phyloP scores from a whole-genome alignment of 805 yeast genomes.

The Barnettozyma botsteinii region DNA sequence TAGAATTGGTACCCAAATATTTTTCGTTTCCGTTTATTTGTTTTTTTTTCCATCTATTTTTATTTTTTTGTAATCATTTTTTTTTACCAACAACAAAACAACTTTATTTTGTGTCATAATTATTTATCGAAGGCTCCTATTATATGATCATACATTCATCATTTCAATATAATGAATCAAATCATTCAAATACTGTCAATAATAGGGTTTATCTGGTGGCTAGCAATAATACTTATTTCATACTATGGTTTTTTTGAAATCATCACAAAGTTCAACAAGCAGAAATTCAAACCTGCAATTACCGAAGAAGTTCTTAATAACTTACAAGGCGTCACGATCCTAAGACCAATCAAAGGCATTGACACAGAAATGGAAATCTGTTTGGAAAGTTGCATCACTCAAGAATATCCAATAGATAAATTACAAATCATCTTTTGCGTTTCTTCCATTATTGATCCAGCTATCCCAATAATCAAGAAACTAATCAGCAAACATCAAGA shows the following conservation, averaged over 20 bases:
- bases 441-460: slow-evolving; percentile 56
- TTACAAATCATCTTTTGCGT: slow-evolving; percentile 75
- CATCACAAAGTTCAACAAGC: slow-evolving; percentile 14
- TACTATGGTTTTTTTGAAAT: slow-evolving; percentile 23
- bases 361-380: slow-evolving; percentile 72
- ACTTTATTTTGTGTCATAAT: background rate
- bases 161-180: background rate
- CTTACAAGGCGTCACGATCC: slow-evolving; percentile 64
- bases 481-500: slow-evolving; percentile 49
- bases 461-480: slow-evolving; percentile 48
- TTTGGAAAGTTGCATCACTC: slow-evolving; percentile 60
- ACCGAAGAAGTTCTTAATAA: slow-evolving; percentile 25
- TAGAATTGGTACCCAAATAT: no score
- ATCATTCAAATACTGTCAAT: slow-evolving; percentile 8
- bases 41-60: no score
- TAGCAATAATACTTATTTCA: slow-evolving; percentile 15
- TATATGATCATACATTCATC: background rate
- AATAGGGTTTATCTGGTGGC: slow-evolving; percentile 25
- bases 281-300: slow-evolving; percentile 11
- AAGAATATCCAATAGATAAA: slow-evolving; percentile 53
- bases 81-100: background rate
- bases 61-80: background rate
- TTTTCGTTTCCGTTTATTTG: no score
- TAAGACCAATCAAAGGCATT: slow-evolving; percentile 79
- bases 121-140: background rate